Evolutionary conservation across 2,329 filamentous ascomycete species (phyloP), one percentile per base, ranked within the genome.

Genomic region (Fusarium clavum): DNA sequence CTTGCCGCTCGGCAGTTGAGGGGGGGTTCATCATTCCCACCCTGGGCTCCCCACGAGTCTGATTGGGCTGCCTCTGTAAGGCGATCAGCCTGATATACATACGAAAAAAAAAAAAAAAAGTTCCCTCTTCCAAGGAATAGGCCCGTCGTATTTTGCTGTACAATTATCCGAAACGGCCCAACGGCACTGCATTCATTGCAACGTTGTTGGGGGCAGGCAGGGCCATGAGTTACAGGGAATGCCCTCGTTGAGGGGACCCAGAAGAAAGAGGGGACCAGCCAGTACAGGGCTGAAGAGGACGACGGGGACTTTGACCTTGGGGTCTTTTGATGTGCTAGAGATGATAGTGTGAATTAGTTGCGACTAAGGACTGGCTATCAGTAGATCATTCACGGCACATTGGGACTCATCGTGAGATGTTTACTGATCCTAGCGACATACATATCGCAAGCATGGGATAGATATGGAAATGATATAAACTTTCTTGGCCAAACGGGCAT

Each of bases 1-100:
- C 52, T 62, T 70, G 55, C 64, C 62, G 66, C 72, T 73, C 72
- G 70, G 72, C 66, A 74, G 66, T 73, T 72, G 48, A 41, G 48
- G 14, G 61, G 45, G 41, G 16, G 9, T 38, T 10, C 32, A 54
- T 10, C 32, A 51, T 60, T 38, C 49, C 59, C 52, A 55, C 65
- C 51, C 34, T 40, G 45, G 40, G 27, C 41, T 32, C 43, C 48
- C 47, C 56, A 58, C 54, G 60, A 55, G 47, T 64, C 34, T 52
- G 48, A 52, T 52, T 52, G 48, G 48, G 38, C 14, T 38, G 32
- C 22, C 25, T 22, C 46, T 14, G 30, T 62, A 63, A 48, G 60
- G 60, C 46, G 61, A 46, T 57, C 52, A 57, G 40, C 51, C 29
- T 43, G 49, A 49, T 34, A 43, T 38, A 70, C 30, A 68, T 71